Conservation (phyloP, 176 grass and related monocot species). For the Thalia dealbata region DNA sequence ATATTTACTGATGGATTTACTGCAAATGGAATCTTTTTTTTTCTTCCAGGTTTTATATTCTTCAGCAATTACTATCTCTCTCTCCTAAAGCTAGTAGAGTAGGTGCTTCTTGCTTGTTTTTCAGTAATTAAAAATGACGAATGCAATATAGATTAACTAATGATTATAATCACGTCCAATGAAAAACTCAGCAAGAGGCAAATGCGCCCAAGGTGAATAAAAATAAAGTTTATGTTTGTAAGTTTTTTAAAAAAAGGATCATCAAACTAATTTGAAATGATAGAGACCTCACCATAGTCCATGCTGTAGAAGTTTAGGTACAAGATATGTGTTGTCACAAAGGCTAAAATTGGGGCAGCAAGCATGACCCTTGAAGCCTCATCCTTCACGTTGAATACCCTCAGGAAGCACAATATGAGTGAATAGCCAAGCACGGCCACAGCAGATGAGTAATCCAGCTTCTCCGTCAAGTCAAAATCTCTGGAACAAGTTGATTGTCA, state of each 20-base stretch:
- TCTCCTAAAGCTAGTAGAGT: too few species aligned
- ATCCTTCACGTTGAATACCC: constrained; percentile 76
- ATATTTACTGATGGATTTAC: too few species aligned
- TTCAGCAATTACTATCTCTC: too few species aligned
- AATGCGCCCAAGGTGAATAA: neutral
- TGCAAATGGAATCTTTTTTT: too few species aligned
- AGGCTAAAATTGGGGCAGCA: constrained; percentile 82
- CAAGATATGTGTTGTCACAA: constrained; percentile 89
- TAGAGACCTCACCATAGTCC: constrained; percentile 56
- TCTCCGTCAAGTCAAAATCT: constrained; percentile 91
- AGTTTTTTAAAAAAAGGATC: neutral
- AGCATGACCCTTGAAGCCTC: constrained; percentile 95
- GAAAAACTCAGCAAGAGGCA: neutral
- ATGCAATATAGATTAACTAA: neutral
- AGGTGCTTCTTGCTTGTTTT: too few species aligned
- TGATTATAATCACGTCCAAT: neutral
- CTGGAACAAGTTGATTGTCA: constrained; percentile 31
- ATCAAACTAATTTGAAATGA: neutral
- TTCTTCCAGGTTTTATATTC: too few species aligned
- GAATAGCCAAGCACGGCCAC: constrained; percentile 77
- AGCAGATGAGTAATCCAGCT: constrained; percentile 89
- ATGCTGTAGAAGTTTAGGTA: constrained; percentile 93
- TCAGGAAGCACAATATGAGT: constrained; percentile 71
- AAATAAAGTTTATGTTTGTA: neutral
- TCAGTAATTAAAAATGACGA: too few species aligned